Evolutionary conservation across 345 rosid species (phyloP), one percentile per base, ranked within the genome.

Genomic region (Crucihimalaya himalaica): DNA sequence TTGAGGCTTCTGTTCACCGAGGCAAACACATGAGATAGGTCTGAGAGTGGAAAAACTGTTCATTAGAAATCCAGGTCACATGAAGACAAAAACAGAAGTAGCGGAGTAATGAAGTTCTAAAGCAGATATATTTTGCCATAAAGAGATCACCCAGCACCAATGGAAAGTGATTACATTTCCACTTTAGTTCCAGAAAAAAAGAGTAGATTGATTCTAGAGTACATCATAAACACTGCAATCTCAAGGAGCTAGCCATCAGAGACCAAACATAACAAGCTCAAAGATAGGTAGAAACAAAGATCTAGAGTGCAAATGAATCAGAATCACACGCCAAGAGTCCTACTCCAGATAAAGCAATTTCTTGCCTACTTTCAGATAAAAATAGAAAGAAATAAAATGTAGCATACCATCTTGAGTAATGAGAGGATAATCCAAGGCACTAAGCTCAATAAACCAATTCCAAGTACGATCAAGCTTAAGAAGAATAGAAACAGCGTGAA

Each of bases 381-480:
- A 37, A 5, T 3, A 42, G 35, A 60, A 39, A 64, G 15, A 16
- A 23, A 61, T 43, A 9, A 19, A 57, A 14, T n/a, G 7, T 20
- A 4, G 19, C 84, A 56, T 84, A 95, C 99, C 99, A 68, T 96
- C 99, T 81, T 90, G 99, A 46, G 98, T 92, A 62, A 92, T 70
- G 64, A 96, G 77, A 1, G 99, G 99, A 81, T 96, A 96, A 83
- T 96, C 99, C 77, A 69, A 64, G 4, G 99, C 98, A 61, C 96
- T 90, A 82, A 96, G 83, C 25, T 79, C 76, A 34, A 96, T 86
- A 51, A 96, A 96, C 98, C 99, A 92, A 66, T 86, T 84, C 99
- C 99, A 96, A 40, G 88, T 85, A 2, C 73, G 78, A 79, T 88
- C 94, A 68, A 90, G 43, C 86, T 83, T 89, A 79, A 92, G 70